Evolutionary conservation across 148 eudicot species (phyloP).

Genomic region (Vaccinium myrtillus): DNA sequence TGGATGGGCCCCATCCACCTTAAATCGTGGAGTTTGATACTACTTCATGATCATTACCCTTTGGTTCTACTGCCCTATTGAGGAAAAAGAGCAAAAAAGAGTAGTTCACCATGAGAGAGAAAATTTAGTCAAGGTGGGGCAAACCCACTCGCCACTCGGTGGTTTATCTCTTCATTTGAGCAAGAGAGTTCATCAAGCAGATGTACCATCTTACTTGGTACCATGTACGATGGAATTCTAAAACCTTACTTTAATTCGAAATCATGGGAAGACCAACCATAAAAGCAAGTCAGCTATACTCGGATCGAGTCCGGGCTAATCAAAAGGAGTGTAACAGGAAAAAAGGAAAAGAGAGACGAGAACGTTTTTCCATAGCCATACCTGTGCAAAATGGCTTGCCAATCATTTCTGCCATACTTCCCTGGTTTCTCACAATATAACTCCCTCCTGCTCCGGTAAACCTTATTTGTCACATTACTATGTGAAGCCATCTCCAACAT

Average conservation of each 20-base stretch:
- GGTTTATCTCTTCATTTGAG: background rate
- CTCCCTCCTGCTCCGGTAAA: conserved; percentile 21
- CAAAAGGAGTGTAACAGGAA: background rate
- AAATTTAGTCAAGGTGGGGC: background rate
- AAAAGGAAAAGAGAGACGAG: background rate
- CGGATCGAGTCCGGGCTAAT: background rate
- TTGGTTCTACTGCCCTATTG: background rate
- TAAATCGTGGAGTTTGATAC: background rate
- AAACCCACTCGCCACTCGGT: background rate
- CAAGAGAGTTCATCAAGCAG: background rate
- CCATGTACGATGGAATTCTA: background rate
- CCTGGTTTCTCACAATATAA: conserved; percentile 30
- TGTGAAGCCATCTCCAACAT: conserved; percentile 68
- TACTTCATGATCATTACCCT: background rate
- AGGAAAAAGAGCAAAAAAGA: background rate
- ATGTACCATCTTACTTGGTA: background rate
- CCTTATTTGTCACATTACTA: conserved; percentile 43
- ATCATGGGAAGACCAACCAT: conserved; percentile 3
- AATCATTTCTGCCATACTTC: conserved; percentile 41
- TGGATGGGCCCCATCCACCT: background rate
- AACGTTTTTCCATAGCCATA: conserved; percentile 27
- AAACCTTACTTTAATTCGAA: background rate
- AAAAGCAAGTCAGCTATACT: background rate
- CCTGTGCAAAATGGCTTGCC: conserved; percentile 85
- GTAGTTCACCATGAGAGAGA: background rate